Evolutionary conservation across 108 stramenopile species (phyloP), one percentile per base, ranked within the genome.

Genomic region (Nitzschia inconspicua): DNA sequence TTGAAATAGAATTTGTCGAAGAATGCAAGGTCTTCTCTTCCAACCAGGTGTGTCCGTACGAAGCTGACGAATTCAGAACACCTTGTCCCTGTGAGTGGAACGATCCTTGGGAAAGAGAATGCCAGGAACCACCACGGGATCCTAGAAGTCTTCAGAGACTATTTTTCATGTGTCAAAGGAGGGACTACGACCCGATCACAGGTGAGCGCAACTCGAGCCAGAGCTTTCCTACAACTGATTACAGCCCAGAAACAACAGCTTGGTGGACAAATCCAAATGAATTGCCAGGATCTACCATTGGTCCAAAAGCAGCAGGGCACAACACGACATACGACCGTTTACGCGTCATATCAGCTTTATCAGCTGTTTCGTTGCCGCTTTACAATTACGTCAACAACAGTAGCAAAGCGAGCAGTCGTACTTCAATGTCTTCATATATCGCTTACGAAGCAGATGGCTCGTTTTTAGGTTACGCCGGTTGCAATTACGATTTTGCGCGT

Each of bases 381-480:
- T 84, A 80, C 73, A 84, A 84, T 50, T 64, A 71, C 24, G 31
- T 25, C 16, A 31, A 28, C 16, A 41, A 13, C 9, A 35, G 19
- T 16, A 48, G 72, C 18, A 22, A 2, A 14, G 14, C 48, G 37
- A 42, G 40, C 9, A 26, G 36, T 27, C 11, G 40, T 0, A 52
- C 64, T 16, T 58, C 49, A 16, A 26, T 75, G 3, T 54, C 46
- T 6, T 46, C 61, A 6, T 67, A 52, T 29, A 41, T 82, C 47
- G 65, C 64, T n/a, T 65, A 70, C 47, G 83, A 84, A 56, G 60
- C 75, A 14, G 83, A 84, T 43, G 83, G 83, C 3, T 49, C 68
- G 57, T 44, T 63, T 29, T 36, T 34, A 9, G 83, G 83, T 0
- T 80, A 52, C 37, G n/a, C 51, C 34, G 82, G 82, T 4, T 84